These are phyloP conservation scores for Biancaea sappan DNA, from an alignment of 306 rosid species.

Conservation along the genomic window DNA sequence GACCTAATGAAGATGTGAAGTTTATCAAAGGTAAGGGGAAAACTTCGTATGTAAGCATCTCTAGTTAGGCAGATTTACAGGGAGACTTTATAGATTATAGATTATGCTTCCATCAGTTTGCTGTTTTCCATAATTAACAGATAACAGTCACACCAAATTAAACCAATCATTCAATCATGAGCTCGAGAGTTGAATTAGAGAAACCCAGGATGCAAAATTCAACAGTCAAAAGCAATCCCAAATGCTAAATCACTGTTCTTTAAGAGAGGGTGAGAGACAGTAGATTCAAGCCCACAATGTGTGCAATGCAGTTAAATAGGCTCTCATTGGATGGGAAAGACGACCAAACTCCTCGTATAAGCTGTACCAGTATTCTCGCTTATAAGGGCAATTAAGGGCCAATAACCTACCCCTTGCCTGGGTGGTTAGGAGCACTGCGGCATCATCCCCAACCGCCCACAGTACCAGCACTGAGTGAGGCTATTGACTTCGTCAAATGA, in stretches of 20 bases:
- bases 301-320: background rate
- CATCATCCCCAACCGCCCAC: background rate
- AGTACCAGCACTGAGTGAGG: background rate
- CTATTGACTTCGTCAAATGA: background rate
- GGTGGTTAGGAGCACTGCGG: background rate
- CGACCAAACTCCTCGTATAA: background rate
- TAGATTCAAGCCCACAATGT: background rate
- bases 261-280: too few relatives aligned
- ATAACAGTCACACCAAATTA: background rate
- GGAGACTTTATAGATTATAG: too few relatives aligned
- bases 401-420: background rate
- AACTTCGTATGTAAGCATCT: background rate
- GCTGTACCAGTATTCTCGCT: background rate
- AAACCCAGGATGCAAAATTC: too few relatives aligned
- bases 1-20: background rate
- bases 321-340: background rate
- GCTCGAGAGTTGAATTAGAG: too few relatives aligned
- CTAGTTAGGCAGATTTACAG: background rate
- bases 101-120: background rate
- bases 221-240: slow-evolving; percentile 7
- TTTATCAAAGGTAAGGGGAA: background rate
- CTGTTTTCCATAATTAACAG: background rate
- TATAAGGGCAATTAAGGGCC: background rate
- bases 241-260: background rate
- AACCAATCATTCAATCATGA: background rate